Conservation (phyloP, 768 basidiomycete species). For the Mycena leptocephala region DNA sequence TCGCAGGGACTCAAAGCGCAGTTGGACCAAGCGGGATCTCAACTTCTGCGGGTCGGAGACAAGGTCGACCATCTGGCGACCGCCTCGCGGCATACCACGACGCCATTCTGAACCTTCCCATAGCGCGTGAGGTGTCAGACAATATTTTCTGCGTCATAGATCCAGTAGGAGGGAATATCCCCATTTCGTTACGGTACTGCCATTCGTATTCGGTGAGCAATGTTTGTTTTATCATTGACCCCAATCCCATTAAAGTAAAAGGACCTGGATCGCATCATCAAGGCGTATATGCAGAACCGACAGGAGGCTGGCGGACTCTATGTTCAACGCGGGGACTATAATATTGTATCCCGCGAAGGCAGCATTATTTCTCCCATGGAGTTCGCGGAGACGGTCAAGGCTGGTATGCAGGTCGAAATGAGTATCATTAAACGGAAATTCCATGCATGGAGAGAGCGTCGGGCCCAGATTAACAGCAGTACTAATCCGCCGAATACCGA, state of each 20-base stretch:
- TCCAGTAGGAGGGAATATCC: constrained; percentile 3
- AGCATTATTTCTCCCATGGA: not conserved
- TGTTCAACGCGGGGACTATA: not conserved
- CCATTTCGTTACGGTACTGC: not conserved
- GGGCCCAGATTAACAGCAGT: not conserved
- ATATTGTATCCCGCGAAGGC: not conserved
- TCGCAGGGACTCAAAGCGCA: not conserved
- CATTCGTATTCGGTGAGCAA: not conserved
- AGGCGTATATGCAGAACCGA: not conserved
- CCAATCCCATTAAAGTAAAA: not conserved
- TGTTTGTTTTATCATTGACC: not conserved
- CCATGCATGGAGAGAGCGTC: not conserved
- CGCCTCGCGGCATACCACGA: not conserved
- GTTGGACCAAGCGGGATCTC: not conserved
- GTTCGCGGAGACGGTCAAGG: not conserved
- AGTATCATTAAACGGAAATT: constrained; percentile 6
- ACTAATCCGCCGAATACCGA: not conserved
- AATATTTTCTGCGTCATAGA: not conserved
- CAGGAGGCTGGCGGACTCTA: not conserved
- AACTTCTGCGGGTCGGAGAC: not conserved
- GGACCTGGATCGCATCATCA: not conserved
- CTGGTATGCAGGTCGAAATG: not conserved
- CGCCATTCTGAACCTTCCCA: not conserved
- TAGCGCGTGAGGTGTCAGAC: not conserved
- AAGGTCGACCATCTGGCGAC: not conserved